Evolutionary conservation across 2,329 filamentous ascomycete species (phyloP).

Genomic region (Plectosphaerella sp.): DNA sequence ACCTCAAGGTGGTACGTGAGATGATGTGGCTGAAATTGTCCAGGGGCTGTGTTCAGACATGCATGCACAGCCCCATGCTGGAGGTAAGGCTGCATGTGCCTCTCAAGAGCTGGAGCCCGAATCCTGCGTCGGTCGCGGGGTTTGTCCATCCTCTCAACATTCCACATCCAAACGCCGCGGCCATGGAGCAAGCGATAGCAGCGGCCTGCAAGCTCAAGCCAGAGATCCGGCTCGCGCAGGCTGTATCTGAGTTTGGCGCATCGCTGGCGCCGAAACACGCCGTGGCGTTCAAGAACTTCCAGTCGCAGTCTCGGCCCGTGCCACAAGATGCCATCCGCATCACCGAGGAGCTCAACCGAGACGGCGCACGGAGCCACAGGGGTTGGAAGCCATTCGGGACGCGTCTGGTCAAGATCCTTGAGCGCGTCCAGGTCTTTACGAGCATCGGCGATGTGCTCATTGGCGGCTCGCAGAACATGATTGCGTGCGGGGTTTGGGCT

Average conservation of each 20-base stretch:
- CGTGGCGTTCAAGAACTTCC: constrained; percentile 16
- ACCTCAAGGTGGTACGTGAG: too few relatives aligned
- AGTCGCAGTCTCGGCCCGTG: constrained; percentile 17
- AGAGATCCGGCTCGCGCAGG: constrained; percentile 34
- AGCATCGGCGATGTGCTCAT: constrained; percentile 30
- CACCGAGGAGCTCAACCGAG: constrained; percentile 27
- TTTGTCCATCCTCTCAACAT: too few relatives aligned
- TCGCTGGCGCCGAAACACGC: constrained; percentile 29
- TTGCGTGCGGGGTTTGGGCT: constrained; percentile 40
- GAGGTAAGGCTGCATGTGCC: too few relatives aligned
- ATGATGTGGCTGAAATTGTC: too few relatives aligned
- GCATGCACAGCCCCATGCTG: too few relatives aligned
- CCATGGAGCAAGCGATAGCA: not conserved
- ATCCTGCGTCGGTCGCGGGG: too few relatives aligned
- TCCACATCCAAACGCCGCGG: not conserved
- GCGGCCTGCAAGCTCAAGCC: constrained; percentile 17
- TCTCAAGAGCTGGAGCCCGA: too few relatives aligned
- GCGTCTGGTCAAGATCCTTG: constrained; percentile 32
- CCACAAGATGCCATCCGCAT: constrained; percentile 32
- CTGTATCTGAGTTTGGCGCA: constrained; percentile 32
- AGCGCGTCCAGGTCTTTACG: constrained; percentile 36
- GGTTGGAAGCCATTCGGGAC: constrained; percentile 29
- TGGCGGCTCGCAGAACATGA: constrained; percentile 37
- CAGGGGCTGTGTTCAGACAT: too few relatives aligned
- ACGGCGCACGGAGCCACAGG: constrained; percentile 21